These are phyloP conservation scores for Blastocystis hominis DNA, from an alignment of 352 stramenopile species.

Conservation along the genomic window DNA sequence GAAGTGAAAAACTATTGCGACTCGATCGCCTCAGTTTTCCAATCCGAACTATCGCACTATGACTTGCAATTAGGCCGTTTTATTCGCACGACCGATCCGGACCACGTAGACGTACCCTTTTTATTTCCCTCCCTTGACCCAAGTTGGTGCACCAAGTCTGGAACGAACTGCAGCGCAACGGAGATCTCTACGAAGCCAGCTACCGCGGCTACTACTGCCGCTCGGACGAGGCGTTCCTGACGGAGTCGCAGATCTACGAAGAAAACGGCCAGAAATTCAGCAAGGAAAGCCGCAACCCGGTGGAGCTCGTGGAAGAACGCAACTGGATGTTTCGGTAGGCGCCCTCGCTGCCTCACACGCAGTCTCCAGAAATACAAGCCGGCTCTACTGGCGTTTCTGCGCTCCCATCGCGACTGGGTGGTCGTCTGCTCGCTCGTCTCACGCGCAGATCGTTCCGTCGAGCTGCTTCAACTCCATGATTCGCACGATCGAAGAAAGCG, in stretches of 20 bases:
- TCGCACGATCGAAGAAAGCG: constrained; percentile 70
- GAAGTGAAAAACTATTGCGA: constrained; percentile 75
- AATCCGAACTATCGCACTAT: constrained; percentile 75
- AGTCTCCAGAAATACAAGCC: constrained; percentile 81
- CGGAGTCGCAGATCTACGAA: constrained; percentile 86
- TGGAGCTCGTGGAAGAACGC: constrained; percentile 87
- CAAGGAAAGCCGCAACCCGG: constrained; percentile 74
- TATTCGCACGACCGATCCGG: constrained; percentile 86
- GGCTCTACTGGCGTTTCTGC: constrained; percentile 77
- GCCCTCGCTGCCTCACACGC: neutral
- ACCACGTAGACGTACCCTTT: constrained; percentile 66
- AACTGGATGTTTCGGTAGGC: constrained; percentile 89
- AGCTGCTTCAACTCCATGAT: constrained; percentile 80
- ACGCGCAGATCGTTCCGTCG: constrained; percentile 70
- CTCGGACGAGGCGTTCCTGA: constrained; percentile 94
- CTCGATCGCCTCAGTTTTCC: constrained; percentile 78
- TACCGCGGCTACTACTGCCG: constrained; percentile 98
- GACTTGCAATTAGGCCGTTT: constrained; percentile 84
- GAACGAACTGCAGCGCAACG: constrained; percentile 76
- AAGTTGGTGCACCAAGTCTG: constrained; percentile 79
- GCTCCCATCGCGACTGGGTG: constrained; percentile 62
- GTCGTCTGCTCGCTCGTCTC: constrained; percentile 74
- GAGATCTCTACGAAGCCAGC: constrained; percentile 87
- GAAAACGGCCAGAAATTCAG: constrained; percentile 61
- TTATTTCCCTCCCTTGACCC: neutral